These are phyloP conservation scores for Coriaria nepalensis DNA, from an alignment of 306 rosid genomes.

Conservation along the genomic window DNA sequence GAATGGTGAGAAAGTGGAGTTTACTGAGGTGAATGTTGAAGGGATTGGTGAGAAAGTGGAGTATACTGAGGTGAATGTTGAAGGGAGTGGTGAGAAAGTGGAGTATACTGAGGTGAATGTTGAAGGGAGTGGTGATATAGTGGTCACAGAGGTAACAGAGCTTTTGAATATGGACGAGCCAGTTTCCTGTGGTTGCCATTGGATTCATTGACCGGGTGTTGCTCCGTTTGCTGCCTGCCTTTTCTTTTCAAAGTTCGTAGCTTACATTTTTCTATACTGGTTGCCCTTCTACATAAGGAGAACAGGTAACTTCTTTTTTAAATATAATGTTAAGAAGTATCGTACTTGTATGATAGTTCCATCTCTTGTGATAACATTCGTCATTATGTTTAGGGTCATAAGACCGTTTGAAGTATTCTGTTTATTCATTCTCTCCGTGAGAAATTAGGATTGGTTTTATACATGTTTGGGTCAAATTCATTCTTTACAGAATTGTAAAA, in stretches of 20 bases:
- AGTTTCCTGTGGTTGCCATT: slow-evolving; percentile 52
- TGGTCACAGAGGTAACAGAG: slow-evolving; percentile 56
- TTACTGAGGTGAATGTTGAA: no score
- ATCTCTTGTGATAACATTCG: neutral
- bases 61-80: slow-evolving; percentile 1
- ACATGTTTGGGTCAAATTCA: no score
- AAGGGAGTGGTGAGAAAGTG: slow-evolving; percentile 13
- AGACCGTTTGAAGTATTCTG: no score
- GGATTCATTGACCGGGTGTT: slow-evolving; percentile 90
- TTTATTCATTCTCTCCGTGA: no score
- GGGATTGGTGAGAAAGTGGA: slow-evolving; percentile 21
- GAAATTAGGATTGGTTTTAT: no score
- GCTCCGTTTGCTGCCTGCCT: slow-evolving; percentile 79
- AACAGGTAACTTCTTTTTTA: slow-evolving; percentile 32
- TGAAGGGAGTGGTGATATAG: slow-evolving; percentile 13
- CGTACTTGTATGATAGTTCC: no score
- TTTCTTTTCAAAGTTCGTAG: slow-evolving; percentile 91
- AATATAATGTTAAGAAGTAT: no score
- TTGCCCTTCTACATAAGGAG: slow-evolving; percentile 78
- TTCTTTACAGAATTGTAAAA: no score
- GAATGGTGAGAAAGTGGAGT: slow-evolving; percentile 14
- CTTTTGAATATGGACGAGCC: slow-evolving; percentile 28
- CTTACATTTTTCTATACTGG: slow-evolving; percentile 86
- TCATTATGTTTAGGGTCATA: neutral
- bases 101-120: slow-evolving; percentile 17